Percentiles rank a stretch among this genome's conserved stretches.
These are phyloP conservation scores for Tetrahymena malaccensis DNA, from an alignment of 73 alveolate genomes.

Conservation along the genomic window DNA sequence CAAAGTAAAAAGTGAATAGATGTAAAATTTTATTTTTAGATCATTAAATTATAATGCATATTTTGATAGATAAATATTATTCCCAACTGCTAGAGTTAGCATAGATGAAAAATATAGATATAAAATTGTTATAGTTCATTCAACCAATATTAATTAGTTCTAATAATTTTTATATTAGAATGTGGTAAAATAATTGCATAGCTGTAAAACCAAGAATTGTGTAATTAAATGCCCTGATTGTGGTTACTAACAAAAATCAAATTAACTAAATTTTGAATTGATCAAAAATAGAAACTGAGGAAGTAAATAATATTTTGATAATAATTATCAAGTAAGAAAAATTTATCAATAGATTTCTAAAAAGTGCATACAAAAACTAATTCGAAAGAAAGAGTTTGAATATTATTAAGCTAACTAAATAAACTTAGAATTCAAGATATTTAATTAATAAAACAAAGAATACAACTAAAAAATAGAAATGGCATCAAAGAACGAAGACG, in stretches of 20 bases:
- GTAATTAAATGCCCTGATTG: background rate
- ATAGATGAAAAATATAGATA: too few relatives aligned
- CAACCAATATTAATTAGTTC: background rate
- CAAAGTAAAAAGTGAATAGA: background rate
- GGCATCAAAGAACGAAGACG: slow-evolving; percentile 36
- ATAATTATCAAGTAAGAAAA: background rate
- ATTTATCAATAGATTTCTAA: background rate
- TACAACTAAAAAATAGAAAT: slow-evolving; percentile 3
- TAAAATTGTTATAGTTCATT: background rate
- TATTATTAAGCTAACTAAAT: background rate
- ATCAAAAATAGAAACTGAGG: background rate
- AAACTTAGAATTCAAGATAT: background rate
- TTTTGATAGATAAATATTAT: too few relatives aligned
- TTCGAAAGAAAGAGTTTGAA: background rate
- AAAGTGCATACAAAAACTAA: background rate
- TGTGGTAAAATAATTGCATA: background rate
- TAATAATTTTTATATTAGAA: background rate
- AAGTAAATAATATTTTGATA: background rate
- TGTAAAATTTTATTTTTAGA: too few relatives aligned
- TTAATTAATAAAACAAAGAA: background rate
- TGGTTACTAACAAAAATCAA: background rate
- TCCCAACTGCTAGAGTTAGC: too few relatives aligned
- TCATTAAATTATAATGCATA: too few relatives aligned
- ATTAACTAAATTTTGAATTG: background rate
- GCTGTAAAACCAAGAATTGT: background rate